Evolutionary conservation across 805 yeast genomes (phyloP).

Genomic region (Saturnispora halmiae): DNA sequence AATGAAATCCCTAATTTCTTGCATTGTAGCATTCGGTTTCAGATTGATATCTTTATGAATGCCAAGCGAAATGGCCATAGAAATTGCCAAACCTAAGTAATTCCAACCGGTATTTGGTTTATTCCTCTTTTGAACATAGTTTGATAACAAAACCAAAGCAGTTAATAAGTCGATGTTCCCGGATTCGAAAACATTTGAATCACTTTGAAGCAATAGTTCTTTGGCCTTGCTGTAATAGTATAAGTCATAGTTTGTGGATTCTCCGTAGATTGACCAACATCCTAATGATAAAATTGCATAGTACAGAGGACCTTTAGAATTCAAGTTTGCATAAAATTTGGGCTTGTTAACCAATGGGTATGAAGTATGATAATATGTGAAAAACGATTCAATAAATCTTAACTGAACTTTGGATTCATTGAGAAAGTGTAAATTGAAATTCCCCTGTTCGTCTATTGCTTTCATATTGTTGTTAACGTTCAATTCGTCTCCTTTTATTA

Average conservation of each 20-base stretch:
- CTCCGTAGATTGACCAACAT: slow-evolving; percentile 56
- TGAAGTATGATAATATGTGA: slow-evolving; percentile 49
- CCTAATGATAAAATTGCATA: slow-evolving; percentile 59
- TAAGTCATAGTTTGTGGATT: slow-evolving; percentile 41
- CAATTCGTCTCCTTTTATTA: slow-evolving; percentile 27
- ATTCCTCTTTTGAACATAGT: slow-evolving; percentile 55
- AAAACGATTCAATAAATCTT: slow-evolving; percentile 33
- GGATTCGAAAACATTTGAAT: slow-evolving; percentile 44
- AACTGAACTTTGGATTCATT: slow-evolving; percentile 15
- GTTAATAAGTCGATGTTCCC: slow-evolving; percentile 49
- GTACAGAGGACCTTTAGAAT: slow-evolving; percentile 41
- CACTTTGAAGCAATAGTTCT: slow-evolving; percentile 29
- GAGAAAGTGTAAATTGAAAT: neutral
- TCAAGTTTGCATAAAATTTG: slow-evolving; percentile 32
- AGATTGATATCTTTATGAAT: slow-evolving; percentile 42
- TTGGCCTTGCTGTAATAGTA: slow-evolving; percentile 49
- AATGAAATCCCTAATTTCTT: slow-evolving; percentile 28
- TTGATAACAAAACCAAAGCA: slow-evolving; percentile 45
- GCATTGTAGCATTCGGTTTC: slow-evolving; percentile 7
- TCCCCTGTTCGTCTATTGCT: neutral
- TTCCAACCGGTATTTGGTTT: slow-evolving; percentile 66
- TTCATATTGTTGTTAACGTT: slow-evolving; percentile 17
- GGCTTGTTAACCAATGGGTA: slow-evolving; percentile 52
- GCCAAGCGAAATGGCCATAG: slow-evolving; percentile 62
- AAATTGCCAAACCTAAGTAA: slow-evolving; percentile 51